These are phyloP conservation scores for Leccinum uliginosum DNA, from an alignment of 768 basidiomycete genomes.

Conservation along the genomic window DNA sequence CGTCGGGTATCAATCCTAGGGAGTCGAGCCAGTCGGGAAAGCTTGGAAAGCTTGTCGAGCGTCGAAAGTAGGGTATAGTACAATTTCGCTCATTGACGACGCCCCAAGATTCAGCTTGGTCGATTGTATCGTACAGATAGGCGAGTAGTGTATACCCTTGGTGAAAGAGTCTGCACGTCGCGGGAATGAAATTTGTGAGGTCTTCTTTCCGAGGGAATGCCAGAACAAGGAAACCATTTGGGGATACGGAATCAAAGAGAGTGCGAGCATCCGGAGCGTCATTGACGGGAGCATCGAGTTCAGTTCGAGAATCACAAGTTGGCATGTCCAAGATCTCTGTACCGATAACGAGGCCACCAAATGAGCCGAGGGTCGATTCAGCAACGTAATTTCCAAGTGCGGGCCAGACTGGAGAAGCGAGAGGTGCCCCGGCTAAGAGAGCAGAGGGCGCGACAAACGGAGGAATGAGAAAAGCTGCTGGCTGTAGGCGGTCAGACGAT, in stretches of 20 bases:
- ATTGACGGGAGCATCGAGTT: neutral
- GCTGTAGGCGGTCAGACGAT: slow-evolving; percentile 29
- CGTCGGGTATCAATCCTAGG: slow-evolving; percentile 26
- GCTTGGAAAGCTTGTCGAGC: slow-evolving; percentile 4
- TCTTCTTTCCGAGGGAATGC: slow-evolving; percentile 34
- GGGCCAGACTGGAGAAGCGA: slow-evolving; percentile 23
- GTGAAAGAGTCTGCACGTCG: slow-evolving; percentile 34
- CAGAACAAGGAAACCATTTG: slow-evolving; percentile 30
- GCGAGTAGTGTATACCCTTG: slow-evolving; percentile 29
- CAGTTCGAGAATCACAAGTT: neutral
- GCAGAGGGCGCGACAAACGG: slow-evolving; percentile 49
- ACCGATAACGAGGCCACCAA: slow-evolving; percentile 38
- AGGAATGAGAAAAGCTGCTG: slow-evolving; percentile 52
- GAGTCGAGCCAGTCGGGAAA: slow-evolving; percentile 31
- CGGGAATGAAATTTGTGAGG: slow-evolving; percentile 29
- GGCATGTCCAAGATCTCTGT: slow-evolving; percentile 2
- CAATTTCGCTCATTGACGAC: slow-evolving; percentile 14
- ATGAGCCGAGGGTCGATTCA: slow-evolving; percentile 25
- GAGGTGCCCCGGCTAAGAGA: slow-evolving; percentile 21
- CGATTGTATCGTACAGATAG: slow-evolving; percentile 28
- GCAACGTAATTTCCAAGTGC: slow-evolving; percentile 23
- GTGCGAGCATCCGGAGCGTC: neutral
- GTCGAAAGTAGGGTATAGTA: slow-evolving; percentile 14
- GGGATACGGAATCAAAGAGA: neutral
- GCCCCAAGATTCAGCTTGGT: neutral